Evolutionary conservation across 2,329 filamentous ascomycete species (phyloP).

Genomic region (Monilinia polystroma): DNA sequence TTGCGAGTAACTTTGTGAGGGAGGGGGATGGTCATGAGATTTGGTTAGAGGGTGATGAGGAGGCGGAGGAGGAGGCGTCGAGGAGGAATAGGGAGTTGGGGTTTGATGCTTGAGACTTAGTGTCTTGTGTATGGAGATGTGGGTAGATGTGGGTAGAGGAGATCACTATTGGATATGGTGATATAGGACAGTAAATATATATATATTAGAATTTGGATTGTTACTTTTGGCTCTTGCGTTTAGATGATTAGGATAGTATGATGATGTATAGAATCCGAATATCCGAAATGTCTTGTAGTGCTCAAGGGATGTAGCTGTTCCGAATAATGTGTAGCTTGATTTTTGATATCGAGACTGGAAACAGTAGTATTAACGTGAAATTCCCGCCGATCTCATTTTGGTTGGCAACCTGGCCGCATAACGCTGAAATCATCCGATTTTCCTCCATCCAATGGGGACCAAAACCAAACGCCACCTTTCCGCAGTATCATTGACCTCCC

Average conservation of each 20-base stretch:
- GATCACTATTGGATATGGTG: not conserved
- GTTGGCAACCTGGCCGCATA: slow-evolving; percentile 2
- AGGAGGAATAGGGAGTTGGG: slow-evolving; percentile 30
- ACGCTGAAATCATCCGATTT: not conserved
- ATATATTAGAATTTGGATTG: too few relatives aligned
- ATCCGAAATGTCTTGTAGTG: too few relatives aligned
- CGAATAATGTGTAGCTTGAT: too few relatives aligned
- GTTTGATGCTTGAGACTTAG: slow-evolving; percentile 9
- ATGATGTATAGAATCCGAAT: too few relatives aligned
- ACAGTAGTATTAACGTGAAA: too few relatives aligned
- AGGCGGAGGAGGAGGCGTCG: slow-evolving; percentile 41
- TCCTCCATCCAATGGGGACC: too few relatives aligned
- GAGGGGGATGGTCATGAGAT: slow-evolving; percentile 67
- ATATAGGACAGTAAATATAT: not conserved
- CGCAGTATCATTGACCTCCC: not conserved
- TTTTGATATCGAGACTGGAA: too few relatives aligned
- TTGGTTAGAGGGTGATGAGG: slow-evolving; percentile 60
- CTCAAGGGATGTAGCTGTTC: too few relatives aligned
- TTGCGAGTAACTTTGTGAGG: slow-evolving; percentile 55
- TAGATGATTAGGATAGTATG: too few relatives aligned
- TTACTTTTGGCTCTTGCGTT: too few relatives aligned
- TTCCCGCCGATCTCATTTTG: not conserved
- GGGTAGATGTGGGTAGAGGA: not conserved
- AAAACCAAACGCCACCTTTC: not conserved
- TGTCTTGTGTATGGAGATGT: too few relatives aligned